Evolutionary conservation across 2,329 filamentous ascomycete species (phyloP), one percentile per base, ranked within the genome.

Genomic region (Penicillium sp.): DNA sequence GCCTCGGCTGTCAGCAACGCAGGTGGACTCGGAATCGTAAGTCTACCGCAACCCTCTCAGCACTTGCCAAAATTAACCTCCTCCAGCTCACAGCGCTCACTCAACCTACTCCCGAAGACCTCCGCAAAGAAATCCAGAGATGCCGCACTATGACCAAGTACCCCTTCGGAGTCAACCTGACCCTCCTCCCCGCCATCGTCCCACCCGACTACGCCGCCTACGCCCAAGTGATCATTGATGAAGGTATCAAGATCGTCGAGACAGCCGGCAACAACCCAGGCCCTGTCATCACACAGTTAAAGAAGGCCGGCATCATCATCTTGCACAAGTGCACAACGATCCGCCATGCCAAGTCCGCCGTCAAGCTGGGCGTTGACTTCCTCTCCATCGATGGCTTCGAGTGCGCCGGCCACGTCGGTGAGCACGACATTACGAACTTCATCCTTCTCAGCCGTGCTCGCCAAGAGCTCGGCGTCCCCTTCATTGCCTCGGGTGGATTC

Each of bases 301-400:
- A 97, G 79, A 83, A 83, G 57, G 89, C 87, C 5, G 86, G 85
- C 53, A 83, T 84, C 67, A 93, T 83, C 52, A 86, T 99, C 65
- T 79, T 99, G 53, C 94, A 99, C 83, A 99, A 99, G 79, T 97
- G 94, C 81, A 99, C 94, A 8, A 95, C 91, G 5, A 96, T 99
- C 76, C 82, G 92, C 51, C 94, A 99, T 72, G 94, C 94, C 18
- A 85, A 91, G 73, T 92, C 88, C 61, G 94, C 94, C 45, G 83
- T 96, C 55, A 96, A 96, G 76, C 86, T 97, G 38, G 94, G 94
- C 59, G 94, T 97, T 4, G 94, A 99, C 75, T 97, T 99, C 76
- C 78, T 99, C 54, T 92, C 88, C 62, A 97, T 99, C 65, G 94
- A 99, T 71, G 94, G 94, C 41, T 97, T 99, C 71, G 94, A 99